Evolutionary conservation across 2,329 filamentous ascomycete species (phyloP).

Genomic region (Hymenoscyphus fraxineus): DNA sequence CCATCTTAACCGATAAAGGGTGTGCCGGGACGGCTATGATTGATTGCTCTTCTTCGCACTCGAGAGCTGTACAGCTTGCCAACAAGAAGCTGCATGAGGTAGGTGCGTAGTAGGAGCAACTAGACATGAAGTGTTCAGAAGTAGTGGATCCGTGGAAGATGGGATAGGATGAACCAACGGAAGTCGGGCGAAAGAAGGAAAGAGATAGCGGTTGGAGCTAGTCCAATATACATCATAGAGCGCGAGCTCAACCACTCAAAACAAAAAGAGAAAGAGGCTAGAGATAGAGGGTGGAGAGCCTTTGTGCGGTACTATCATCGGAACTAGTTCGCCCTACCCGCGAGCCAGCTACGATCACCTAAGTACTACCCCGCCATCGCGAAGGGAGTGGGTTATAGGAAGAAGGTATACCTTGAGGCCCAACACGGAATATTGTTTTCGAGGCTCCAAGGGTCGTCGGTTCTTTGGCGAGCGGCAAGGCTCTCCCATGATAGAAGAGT

Average conservation of each 20-base stretch:
- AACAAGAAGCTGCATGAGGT: not conserved
- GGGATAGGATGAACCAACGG: not conserved
- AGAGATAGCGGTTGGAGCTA: not conserved
- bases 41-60: not conserved
- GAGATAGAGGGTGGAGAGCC: not conserved
- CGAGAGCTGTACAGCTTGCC: not conserved
- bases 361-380: not conserved
- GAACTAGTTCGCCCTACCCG: not conserved
- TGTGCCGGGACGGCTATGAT: not conserved
- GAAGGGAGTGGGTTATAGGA: not conserved
- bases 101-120: not conserved
- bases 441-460: not conserved
- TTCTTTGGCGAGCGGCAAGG: not conserved
- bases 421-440: no score
- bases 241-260: not conserved
- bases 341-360: not conserved
- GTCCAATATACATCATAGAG: conserved; percentile 1
- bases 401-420: not conserved
- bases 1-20: not conserved
- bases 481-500: not conserved
- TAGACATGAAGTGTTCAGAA: not conserved
- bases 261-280: not conserved
- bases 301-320: not conserved
- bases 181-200: not conserved
- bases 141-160: not conserved